Evolutionary conservation across 1,139 yeast species (phyloP), one percentile per base, ranked within the genome.

Genomic region (Yamadazyma jaroonii): DNA sequence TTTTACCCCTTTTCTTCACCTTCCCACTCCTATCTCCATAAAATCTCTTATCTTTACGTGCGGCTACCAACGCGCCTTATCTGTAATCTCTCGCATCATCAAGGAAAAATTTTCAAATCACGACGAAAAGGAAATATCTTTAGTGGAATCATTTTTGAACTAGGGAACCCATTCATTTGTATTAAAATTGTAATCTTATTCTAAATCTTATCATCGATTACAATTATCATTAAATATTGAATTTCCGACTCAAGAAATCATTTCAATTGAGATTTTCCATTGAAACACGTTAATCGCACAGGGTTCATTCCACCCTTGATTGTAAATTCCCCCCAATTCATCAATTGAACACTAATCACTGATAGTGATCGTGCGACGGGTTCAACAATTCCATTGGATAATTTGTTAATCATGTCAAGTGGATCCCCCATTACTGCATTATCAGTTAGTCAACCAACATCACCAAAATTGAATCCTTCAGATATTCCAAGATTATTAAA

Each of bases 71-170:
- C 11, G 13, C 27, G 20, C 27, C 27, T 25, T 25, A 25, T 25
- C 27, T 25, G 27, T 25, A 25, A 25, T 25, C 27, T 21, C 32
- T 31, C 34, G 34, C 35, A 25, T 32, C 35, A 25, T 32, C 25
- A 25, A 22, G 27, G 20, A 14, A 32, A 26, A 32, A 17, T 32
- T 32, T 26, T 32, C 29, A 26, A 29, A 8, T 15, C n/a, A 13
- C 14, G 30, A 27, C 30, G 30, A 11, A 11, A 27, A 5, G 20
- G 6, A 17, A 17, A n/a, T n/a, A n/a, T 17, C 20, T 17, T 17
- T 4, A 17, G 20, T 17, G 20, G 20, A 17, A 6, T 17, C 6
- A 6, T 17, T 17, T 17, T 17, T 17, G 20, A 17, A 17, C 6
- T 6, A 17, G 20, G 20, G 20, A 17, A 17, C 20, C 6, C 20